Conservation (phyloP, 2,329 filamentous ascomycete genomes). For the Botrytis fabae region DNA sequence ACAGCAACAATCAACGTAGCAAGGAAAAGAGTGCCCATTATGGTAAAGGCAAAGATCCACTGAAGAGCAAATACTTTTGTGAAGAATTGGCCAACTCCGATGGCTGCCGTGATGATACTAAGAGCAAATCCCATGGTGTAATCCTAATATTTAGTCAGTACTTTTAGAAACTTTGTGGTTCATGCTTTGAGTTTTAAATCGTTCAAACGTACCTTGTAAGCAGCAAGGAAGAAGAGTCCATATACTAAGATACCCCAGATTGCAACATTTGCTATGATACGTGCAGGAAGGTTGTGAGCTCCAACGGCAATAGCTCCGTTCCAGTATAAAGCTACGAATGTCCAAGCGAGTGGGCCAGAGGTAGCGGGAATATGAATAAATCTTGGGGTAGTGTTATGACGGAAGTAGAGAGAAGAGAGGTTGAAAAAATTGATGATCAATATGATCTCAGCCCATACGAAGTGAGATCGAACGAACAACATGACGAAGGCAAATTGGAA, state of each 20-base stretch:
- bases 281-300: conserved; percentile 63
- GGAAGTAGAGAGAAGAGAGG: conserved; percentile 76
- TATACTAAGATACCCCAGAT: conserved; percentile 82
- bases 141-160: conserved; percentile 47
- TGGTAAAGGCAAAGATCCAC: conserved; percentile 89
- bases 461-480: conserved; percentile 76
- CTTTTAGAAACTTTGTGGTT: not conserved
- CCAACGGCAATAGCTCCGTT: conserved; percentile 82
- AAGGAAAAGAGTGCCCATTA: conserved; percentile 74
- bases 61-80: conserved; percentile 75
- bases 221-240: conserved; percentile 72
- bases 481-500: conserved; percentile 80
- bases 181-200: not conserved
- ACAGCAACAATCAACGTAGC: conserved; percentile 64
- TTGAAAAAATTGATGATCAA: conserved; percentile 82
- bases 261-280: conserved; percentile 82
- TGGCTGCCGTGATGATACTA: conserved; percentile 69
- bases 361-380: conserved; percentile 76
- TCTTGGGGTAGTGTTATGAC: conserved; percentile 68
- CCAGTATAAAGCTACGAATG: conserved; percentile 84
- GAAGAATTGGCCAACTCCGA: conserved; percentile 76
- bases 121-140: conserved; percentile 79
- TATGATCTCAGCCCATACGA: conserved; percentile 73
- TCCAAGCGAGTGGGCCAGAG: conserved; percentile 80
- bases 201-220: conserved; percentile 61